Base-by-base conservation (phyloP, 2,329 filamentous ascomycete species). In the Trichoderma arundinaceum region DNA sequence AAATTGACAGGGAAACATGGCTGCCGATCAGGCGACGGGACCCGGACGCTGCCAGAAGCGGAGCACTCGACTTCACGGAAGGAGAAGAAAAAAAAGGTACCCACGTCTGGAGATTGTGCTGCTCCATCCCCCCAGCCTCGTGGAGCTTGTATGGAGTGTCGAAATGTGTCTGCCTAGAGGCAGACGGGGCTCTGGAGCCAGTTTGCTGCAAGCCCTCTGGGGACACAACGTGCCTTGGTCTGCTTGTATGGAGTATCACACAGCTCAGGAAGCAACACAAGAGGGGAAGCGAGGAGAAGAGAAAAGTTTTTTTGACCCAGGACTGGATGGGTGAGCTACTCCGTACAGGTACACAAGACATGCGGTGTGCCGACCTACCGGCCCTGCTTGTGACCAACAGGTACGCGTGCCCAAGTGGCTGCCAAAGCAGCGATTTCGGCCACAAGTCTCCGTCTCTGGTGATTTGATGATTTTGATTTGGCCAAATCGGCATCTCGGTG, bases 91-190 rank as follows among this genome's bases (percentile, higher is more conserved):
- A 15, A 61, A 17, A 51, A 51, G 48, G 58, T 43, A 62, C 49
- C 39, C 39, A 32, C 43, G 41, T 51, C 19, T 39, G 32, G 51
- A 56, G 41, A 64, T 38, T 56, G 41, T 38, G 15, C 41, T 46
- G 51, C 41, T 48, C 60, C 51, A 22, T 53, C 53, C 39, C 51
- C 46, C 49, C 49, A 58, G 54, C 49, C 53, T 65, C 53, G 44
- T 60, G 54, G 62, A 60, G 62, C 32, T 60, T 35, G 64, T 62
- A 64, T 57, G 57, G 58, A 49, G 59, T 46, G 35, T 32, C 41
- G 51, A 57, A 66, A 66, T 66, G 22, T 44, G 64, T 66, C 64
- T 66, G 64, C 64, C 64, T 66, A 66, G 59, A 64, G 19, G 35
- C 38, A 28, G 49, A 66, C 49, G 64, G 54, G 64, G 64, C 57